These are phyloP conservation scores for Insectozyma bohioensis DNA, from an alignment of 1,139 yeast species.

Conservation along the genomic window DNA sequence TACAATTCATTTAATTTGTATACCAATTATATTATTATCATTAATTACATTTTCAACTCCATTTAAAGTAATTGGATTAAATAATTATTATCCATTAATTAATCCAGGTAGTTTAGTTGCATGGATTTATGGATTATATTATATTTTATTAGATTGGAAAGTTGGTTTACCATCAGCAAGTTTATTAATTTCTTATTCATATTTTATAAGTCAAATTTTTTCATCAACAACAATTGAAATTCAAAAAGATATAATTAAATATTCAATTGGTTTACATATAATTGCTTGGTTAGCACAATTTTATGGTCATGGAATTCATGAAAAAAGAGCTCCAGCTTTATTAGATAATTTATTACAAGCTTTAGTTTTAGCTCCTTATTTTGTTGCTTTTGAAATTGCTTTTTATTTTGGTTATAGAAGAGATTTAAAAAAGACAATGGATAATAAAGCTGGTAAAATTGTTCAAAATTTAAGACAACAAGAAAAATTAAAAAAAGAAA, in stretches of 20 bases:
- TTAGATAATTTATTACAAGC: conserved; percentile 83
- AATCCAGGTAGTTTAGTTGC: conserved; percentile 41
- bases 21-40: conserved; percentile 71
- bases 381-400: conserved; percentile 76
- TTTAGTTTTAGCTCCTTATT: conserved; percentile 85
- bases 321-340: conserved; percentile 83
- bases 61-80: conserved; percentile 15
- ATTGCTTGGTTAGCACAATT: conserved; percentile 83
- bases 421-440: conserved; percentile 56
- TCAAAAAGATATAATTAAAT: conserved; percentile 22
- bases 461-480: conserved; percentile 25
- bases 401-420: conserved; percentile 62
- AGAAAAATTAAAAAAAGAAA: conserved; percentile 11
- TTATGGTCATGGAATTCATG: conserved; percentile 83
- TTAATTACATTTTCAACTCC: conserved; percentile 43
- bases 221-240: conserved; percentile 21
- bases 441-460: conserved; percentile 46
- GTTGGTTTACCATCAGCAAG: conserved; percentile 40
- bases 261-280: conserved; percentile 44
- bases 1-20: conserved; percentile 71
- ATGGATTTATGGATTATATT: conserved; percentile 39
- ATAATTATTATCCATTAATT: conserved; percentile 28
- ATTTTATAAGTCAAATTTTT: conserved; percentile 33
- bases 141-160: conserved; percentile 41
- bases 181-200: conserved; percentile 39